Evolutionary conservation across 179 eudicot species (phyloP), one percentile per base, ranked within the genome.

Genomic region (Sideroxylon spinosum): DNA sequence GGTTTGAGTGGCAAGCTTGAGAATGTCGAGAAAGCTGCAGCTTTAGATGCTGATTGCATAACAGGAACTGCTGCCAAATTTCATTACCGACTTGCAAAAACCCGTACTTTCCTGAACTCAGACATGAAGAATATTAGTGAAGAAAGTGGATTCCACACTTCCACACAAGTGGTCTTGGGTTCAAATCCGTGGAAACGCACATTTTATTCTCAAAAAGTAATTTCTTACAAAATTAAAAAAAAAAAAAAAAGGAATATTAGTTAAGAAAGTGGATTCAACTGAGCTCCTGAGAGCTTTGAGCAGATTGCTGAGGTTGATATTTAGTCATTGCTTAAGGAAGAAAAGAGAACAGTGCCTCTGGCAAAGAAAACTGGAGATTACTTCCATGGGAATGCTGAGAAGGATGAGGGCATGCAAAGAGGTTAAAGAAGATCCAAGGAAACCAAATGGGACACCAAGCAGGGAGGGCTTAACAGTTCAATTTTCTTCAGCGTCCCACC

Each of bases 381-480:
- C 76, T 89, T 89, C 82, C 91, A 89, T 74, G 91, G 91, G 23
- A 82, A 60, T 44, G 74, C 88, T 0, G 88, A 82, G 9, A 89
- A 85, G 53, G 91, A 89, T 52, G 91, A 89, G 75, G 90, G 90
- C 4, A 75, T 89, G 32, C 82, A 78, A 78, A 52, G 90, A 87
- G 67, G 86, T 89, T n/a, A 85, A 80, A 82, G 84, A 81, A 3
- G 16, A 3, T 14, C 59, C 59, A 55, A 67, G 11, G 71, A 82
- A 81, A 86, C 83, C 84, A 0, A 61, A 59, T 57, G 68, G 55
- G 37, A 59, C 71, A 19, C 83, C 74, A 73, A 83, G 69, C 46
- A 79, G 49, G 32, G 83, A 55, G 85, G 59, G 63, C 28, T 22
- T 50, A 17, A 74, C 68, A 9, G 62, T 17, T 50, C 28, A 28